Percentiles rank a stretch among this genome's conserved stretches.
These are phyloP conservation scores for Cryptosporidium ubiquitum DNA, from an alignment of 169 alveolate species.

Conservation along the genomic window DNA sequence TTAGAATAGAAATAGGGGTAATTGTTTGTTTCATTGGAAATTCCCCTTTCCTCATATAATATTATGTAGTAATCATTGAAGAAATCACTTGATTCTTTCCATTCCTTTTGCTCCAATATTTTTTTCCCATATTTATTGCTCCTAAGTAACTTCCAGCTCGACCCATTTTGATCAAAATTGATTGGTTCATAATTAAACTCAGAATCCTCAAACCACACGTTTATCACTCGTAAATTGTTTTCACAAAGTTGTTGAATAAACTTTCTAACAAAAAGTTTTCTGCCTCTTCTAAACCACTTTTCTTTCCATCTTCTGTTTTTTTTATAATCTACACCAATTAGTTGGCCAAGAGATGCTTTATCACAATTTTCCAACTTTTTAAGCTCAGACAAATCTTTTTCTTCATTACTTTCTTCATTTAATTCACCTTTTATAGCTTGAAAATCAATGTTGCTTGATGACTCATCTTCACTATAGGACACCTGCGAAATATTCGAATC, in stretches of 20 bases:
- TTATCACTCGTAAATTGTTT: slow-evolving; percentile 22
- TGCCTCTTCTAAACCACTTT: slow-evolving; percentile 72
- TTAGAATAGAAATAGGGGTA: slow-evolving; percentile 2
- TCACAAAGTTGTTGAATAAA: slow-evolving; percentile 60
- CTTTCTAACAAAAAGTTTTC: slow-evolving; percentile 44
- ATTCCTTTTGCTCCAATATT: slow-evolving; percentile 4
- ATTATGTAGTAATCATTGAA: neutral
- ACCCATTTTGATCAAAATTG: neutral
- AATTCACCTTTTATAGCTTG: neutral
- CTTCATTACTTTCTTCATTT: neutral
- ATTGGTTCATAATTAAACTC: slow-evolving; percentile 15
- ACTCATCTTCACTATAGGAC: slow-evolving; percentile 11
- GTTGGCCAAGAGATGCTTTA: slow-evolving; percentile 53
- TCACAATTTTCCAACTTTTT: neutral
- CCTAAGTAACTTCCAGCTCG: slow-evolving; percentile 8
- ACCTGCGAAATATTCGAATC: slow-evolving; percentile 25
- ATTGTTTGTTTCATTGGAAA: neutral
- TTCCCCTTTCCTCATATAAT: slow-evolving; percentile 17
- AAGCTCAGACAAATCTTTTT: neutral
- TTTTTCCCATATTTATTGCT: slow-evolving; percentile 58
- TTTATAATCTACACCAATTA: slow-evolving; percentile 43
- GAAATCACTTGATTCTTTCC: slow-evolving; percentile 42
- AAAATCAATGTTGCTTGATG: neutral
- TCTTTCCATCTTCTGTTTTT: slow-evolving; percentile 64
- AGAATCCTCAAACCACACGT: slow-evolving; percentile 37